Evolutionary conservation across 306 rosid genomes (phyloP).

Genomic region (Pyrus communis): DNA sequence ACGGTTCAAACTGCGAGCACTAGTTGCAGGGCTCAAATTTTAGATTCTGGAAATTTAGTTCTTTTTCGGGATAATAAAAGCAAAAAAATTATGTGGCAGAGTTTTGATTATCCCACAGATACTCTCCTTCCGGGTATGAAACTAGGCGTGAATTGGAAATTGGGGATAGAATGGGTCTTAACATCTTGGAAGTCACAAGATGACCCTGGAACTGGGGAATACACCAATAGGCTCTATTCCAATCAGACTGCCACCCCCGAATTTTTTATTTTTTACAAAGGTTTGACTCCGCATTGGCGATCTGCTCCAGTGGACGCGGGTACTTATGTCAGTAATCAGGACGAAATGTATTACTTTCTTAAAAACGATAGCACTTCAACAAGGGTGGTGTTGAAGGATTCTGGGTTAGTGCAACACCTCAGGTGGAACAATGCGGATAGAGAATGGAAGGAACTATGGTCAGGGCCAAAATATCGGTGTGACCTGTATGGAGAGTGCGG

Average conservation of each 20-base stretch:
- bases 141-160: neutral
- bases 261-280: neutral
- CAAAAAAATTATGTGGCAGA: constrained; percentile 20
- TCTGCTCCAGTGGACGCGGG: neutral
- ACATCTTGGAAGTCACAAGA: neutral
- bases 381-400: neutral
- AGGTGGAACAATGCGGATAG: neutral
- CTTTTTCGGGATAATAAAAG: neutral
- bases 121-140: constrained; percentile 20
- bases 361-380: neutral
- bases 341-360: neutral
- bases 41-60: constrained; percentile 12
- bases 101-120: constrained; percentile 35
- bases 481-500: constrained; percentile 42
- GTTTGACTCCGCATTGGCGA: too few species aligned
- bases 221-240: neutral
- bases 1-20: neutral
- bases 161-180: neutral
- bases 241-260: neutral
- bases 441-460: constrained; percentile 6
- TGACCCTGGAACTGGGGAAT: neutral
- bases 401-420: neutral
- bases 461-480: constrained; percentile 22
- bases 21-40: neutral
- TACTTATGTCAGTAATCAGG: neutral